These are phyloP conservation scores for Plectosphaerella sp. DNA, from an alignment of 2,329 filamentous ascomycete species.

Conservation along the genomic window DNA sequence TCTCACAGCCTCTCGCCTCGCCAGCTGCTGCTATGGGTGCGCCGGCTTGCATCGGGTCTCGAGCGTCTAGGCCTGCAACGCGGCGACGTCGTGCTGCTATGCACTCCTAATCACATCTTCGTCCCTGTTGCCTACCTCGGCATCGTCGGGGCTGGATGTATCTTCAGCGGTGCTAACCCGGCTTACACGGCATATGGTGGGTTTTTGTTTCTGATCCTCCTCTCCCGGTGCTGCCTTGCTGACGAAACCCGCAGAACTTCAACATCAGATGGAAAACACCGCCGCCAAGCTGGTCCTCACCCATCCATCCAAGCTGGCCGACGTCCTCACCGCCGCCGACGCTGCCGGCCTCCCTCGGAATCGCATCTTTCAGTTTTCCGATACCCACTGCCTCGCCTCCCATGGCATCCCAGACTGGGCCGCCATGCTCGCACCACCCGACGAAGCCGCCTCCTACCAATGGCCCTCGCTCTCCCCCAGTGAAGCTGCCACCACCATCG, in stretches of 20 bases:
- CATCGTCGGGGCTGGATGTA: constrained; percentile 44
- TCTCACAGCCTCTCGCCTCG: constrained; percentile 37
- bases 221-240: not conserved
- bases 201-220: constrained; percentile 6
- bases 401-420: constrained; percentile 37
- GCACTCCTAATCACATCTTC: constrained; percentile 50
- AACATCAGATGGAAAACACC: constrained; percentile 47
- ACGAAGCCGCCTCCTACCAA: constrained; percentile 28
- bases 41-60: constrained; percentile 44
- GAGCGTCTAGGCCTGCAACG: constrained; percentile 36
- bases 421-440: constrained; percentile 26
- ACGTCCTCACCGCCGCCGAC: constrained; percentile 35
- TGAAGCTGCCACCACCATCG: constrained; percentile 28
- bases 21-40: constrained; percentile 45
- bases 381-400: constrained; percentile 22
- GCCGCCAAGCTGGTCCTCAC: constrained; percentile 43
- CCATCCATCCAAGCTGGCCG: constrained; percentile 39
- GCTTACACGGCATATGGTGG: constrained; percentile 42
- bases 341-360: constrained; percentile 33
- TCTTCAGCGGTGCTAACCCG: constrained; percentile 52
- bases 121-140: constrained; percentile 50
- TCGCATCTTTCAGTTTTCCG: constrained; percentile 44
- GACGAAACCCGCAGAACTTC: constrained; percentile 33
- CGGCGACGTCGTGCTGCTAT: constrained; percentile 50
- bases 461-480: constrained; percentile 32